A percentile compares a stretch with the other conserved stretches of the same genome.
These are phyloP conservation scores for Lentinula sp. DNA, from an alignment of 768 basidiomycete species.

Conservation along the genomic window DNA sequence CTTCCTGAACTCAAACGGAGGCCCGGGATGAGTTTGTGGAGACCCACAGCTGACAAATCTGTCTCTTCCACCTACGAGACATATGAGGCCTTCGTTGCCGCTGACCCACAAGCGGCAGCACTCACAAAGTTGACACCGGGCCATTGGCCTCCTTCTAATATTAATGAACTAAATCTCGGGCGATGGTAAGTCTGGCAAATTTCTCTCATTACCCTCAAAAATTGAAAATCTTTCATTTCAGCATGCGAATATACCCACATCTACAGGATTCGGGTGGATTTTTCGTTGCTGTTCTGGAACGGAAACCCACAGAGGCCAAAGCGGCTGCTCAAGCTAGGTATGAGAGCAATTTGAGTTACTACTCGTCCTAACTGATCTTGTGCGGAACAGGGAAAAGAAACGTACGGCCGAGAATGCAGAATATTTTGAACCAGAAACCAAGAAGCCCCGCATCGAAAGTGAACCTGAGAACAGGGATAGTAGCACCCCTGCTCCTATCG, in stretches of 20 bases:
- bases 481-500: conserved; percentile 1
- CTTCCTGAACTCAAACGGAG: conserved; percentile 69
- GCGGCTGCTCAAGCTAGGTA: conserved; percentile 13
- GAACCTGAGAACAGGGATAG: conserved; percentile 14
- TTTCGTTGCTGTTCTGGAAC: conserved; percentile 87
- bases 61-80: conserved; percentile 46
- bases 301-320: conserved; percentile 20
- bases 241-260: conserved; percentile 90
- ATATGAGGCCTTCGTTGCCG: conserved; percentile 53
- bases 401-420: conserved; percentile 38
- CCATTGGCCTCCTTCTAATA: conserved; percentile 78
- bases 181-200: conserved; percentile 51
- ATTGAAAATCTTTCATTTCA: conserved; percentile 19
- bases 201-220: not conserved
- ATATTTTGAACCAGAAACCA: conserved; percentile 35
- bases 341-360: not conserved
- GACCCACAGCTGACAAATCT: conserved; percentile 55
- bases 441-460: conserved; percentile 39
- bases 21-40: conserved; percentile 77
- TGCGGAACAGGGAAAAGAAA: conserved; percentile 36
- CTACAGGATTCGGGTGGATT: conserved; percentile 96
- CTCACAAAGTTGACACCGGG: conserved; percentile 58
- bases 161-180: conserved; percentile 51
- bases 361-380: not conserved
- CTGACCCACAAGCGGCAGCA: conserved; percentile 40